Percentiles rank a stretch among this genome's conserved stretches.
phyloP scores from a whole-genome alignment of 163 green algal species.

The Scenedesmus sp. region DNA sequence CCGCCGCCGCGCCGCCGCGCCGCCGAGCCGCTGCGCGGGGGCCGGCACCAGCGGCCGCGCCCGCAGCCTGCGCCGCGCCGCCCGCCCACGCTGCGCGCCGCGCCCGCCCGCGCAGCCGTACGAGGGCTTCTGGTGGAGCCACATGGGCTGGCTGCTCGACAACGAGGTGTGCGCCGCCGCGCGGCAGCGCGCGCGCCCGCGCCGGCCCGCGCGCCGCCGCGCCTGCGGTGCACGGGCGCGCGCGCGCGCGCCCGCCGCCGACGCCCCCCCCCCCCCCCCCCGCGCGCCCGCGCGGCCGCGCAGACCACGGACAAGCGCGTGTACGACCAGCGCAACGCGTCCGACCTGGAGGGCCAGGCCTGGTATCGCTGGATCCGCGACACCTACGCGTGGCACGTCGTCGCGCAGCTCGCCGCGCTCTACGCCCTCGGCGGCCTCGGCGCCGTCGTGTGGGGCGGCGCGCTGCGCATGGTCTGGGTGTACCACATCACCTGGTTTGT shows the following conservation, averaged over 20 bases:
- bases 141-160: slow-evolving; percentile 98
- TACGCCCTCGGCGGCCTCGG: slow-evolving; percentile 83
- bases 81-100: too few species aligned
- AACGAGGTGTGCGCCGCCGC: slow-evolving; percentile 66
- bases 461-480: slow-evolving; percentile 92
- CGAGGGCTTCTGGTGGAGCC: slow-evolving; percentile 98
- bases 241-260: too few species aligned
- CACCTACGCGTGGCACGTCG: slow-evolving; percentile 88
- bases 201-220: too few species aligned
- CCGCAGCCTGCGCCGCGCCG: too few species aligned
- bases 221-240: too few species aligned
- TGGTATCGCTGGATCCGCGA: slow-evolving; percentile 81
- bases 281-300: not conserved
- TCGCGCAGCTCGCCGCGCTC: slow-evolving; percentile 77
- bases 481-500: slow-evolving; percentile 99
- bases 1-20: too few species aligned
- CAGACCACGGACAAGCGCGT: slow-evolving; percentile 85
- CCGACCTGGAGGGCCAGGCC: slow-evolving; percentile 85
- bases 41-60: too few species aligned
- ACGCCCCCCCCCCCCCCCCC: too few species aligned
- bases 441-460: slow-evolving; percentile 90
- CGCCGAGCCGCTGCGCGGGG: too few species aligned
- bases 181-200: too few species aligned
- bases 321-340: slow-evolving; percentile 81
- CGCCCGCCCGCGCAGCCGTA: too few species aligned